Base-by-base conservation (phyloP, 2,329 filamentous ascomycete genomes). In the Penicillium olsonii region DNA sequence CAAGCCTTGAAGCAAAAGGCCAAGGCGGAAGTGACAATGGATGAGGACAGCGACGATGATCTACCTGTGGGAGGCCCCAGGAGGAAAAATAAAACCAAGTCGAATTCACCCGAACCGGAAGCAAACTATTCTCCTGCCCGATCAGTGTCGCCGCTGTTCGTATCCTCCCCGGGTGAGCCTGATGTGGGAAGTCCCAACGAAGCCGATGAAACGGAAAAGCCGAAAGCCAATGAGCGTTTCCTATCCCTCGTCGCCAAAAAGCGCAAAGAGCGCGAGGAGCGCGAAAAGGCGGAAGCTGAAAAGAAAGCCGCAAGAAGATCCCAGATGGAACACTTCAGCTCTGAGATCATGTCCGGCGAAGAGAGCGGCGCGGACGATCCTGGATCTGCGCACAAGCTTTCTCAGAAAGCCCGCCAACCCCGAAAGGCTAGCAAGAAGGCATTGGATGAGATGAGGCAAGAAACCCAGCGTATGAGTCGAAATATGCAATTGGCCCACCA, bases 381-480 rank as follows among this genome's bases (percentile, higher is more conserved):
- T 50, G 84, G 84, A 27, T 84, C 84, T 20, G 85, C 80, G n/a
- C 78, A 77, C 37, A 83, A 77, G 54, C 74, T 94, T 37, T 88
- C 87, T 0, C 88, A 92, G 64, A 76, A 81, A 33, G 78, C 81
- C 20, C 84, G 87, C 4, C 86, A 90, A 5, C 57, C 68, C 2
- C 83, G 94, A 11, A 95, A 94, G 67, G 92, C 94, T 0, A 92
- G 92, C 75, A 97, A 92, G 75, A 96, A 91, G 72, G 94, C 94
- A 0, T 69, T 96, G 35, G 90, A 96, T 66, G 92, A 97, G 60
- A 96, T 99, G 87, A 87, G 88, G 61, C 84, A 90, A 50, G 94
- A 99, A 71, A 96, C 92, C 1, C 94, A 99, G 74, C 84, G 94
- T 24, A 83, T 99, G 74, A 87, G 84, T 59, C 83, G 94, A 57